A percentile compares a stretch with the other conserved stretches of the same genome.
These are phyloP conservation scores for Phytophthora melonis DNA, from an alignment of 352 stramenopile species.

Conservation along the genomic window DNA sequence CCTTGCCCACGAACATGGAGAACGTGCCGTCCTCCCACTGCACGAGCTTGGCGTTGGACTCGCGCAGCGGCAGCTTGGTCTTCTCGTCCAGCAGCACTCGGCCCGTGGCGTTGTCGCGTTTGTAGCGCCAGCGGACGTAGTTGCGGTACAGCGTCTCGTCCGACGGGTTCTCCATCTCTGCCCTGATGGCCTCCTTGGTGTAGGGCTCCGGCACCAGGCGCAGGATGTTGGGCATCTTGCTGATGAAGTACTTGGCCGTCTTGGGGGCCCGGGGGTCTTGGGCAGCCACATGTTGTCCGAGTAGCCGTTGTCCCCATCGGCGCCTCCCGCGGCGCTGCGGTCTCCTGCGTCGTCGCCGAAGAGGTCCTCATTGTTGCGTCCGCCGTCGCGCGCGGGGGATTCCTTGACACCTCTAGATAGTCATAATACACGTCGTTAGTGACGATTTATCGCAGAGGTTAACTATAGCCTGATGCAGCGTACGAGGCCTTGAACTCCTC, in stretches of 20 bases:
- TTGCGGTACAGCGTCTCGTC: constrained; percentile 90
- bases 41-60: constrained; percentile 86
- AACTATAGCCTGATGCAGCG: neutral
- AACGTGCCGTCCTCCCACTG: constrained; percentile 89
- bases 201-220: constrained; percentile 82
- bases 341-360: constrained; percentile 56
- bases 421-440: constrained; percentile 20
- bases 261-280: constrained; percentile 76
- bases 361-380: constrained; percentile 55
- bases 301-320: constrained; percentile 45
- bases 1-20: constrained; percentile 88
- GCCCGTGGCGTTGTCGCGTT: constrained; percentile 66
- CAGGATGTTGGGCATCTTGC: constrained; percentile 89
- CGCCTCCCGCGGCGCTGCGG: constrained; percentile 25
- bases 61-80: constrained; percentile 65
- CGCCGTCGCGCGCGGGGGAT: constrained; percentile 72
- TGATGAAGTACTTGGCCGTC: constrained; percentile 71
- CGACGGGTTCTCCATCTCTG: constrained; percentile 86
- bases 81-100: constrained; percentile 70
- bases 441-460: no score
- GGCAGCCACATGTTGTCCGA: constrained; percentile 79
- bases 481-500: constrained; percentile 91
- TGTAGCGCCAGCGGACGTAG: constrained; percentile 87
- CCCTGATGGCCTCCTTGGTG: constrained; percentile 75
- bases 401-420: constrained; percentile 81